Conservation (phyloP, 2,329 filamentous ascomycete genomes). For the Paradendryphiella salina region DNA sequence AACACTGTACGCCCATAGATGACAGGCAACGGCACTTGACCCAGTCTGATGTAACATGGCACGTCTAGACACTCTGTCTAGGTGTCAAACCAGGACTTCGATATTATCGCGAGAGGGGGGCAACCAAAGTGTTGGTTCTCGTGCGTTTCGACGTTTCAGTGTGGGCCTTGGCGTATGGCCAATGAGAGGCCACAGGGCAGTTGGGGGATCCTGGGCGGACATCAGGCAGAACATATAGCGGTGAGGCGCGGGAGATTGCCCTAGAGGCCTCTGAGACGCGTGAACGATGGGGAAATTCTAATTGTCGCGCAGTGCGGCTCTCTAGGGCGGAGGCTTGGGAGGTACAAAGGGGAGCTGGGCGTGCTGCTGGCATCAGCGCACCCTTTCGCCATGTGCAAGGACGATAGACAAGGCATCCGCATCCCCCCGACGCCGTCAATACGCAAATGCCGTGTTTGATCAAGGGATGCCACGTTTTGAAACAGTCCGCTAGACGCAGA, state of each 20-base stretch:
- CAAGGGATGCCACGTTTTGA: constrained; percentile 10
- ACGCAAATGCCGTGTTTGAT: neutral
- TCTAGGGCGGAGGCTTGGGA: neutral
- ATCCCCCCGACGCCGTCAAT: no score
- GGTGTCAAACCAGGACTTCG: constrained; percentile 11
- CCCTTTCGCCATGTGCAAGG: no score
- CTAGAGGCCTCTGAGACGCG: constrained; percentile 6
- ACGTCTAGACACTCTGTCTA: constrained; percentile 14
- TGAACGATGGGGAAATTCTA: constrained; percentile 1
- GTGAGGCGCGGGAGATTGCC: constrained; percentile 23
- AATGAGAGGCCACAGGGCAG: constrained; percentile 15
- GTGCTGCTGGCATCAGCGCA: neutral
- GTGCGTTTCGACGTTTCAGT: constrained; percentile 21
- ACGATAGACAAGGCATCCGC: no score
- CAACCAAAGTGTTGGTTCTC: constrained; percentile 18
- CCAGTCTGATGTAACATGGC: constrained; percentile 14
- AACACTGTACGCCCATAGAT: constrained; percentile 2
- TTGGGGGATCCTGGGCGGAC: constrained; percentile 16
- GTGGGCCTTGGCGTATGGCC: constrained; percentile 12
- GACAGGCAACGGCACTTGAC: constrained; percentile 1
- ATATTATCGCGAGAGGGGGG: constrained; percentile 13
- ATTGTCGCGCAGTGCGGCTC: constrained; percentile 7
- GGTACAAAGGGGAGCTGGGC: neutral
- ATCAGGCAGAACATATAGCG: constrained; percentile 20
- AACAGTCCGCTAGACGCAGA: constrained; percentile 20